Percentiles rank a stretch among this genome's conserved stretches.
phyloP scores from a whole-genome alignment of 164 flowering plant genomes.

The Magnolia changhungtana region DNA sequence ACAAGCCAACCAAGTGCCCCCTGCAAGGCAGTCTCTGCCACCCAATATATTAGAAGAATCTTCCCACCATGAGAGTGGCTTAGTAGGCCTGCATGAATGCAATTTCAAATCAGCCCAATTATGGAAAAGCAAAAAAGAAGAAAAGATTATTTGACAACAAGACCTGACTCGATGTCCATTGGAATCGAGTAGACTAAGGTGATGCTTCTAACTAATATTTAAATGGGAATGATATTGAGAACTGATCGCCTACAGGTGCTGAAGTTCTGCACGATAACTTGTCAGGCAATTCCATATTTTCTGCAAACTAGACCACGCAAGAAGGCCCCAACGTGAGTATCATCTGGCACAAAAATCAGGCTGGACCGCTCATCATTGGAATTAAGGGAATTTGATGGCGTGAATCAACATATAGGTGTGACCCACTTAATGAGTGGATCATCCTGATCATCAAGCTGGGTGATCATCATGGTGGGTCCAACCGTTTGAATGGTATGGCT shows the following conservation, averaged over 20 bases:
- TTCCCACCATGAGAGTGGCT: slow-evolving; percentile 73
- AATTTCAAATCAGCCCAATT: neutral
- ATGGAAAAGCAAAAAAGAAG: neutral
- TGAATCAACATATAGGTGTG: too few species aligned
- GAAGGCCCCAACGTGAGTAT: too few species aligned
- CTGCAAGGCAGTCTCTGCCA: slow-evolving; percentile 72
- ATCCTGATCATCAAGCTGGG: too few species aligned
- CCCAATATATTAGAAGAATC: slow-evolving; percentile 53
- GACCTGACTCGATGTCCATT: neutral
- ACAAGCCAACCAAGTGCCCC: slow-evolving; percentile 91
- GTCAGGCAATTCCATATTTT: too few species aligned
- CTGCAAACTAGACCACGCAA: too few species aligned
- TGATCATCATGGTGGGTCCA: too few species aligned
- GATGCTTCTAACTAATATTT: too few species aligned
- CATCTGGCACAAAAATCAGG: too few species aligned
- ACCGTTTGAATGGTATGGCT: too few species aligned
- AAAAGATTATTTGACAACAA: neutral
- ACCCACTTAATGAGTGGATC: too few species aligned
- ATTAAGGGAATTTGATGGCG: too few species aligned
- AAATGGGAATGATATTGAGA: neutral
- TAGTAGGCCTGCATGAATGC: slow-evolving; percentile 45
- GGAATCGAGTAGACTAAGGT: neutral
- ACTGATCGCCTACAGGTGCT: neutral
- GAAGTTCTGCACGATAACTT: neutral
- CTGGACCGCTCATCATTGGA: too few species aligned